Base-by-base conservation (phyloP, 2,329 filamentous ascomycete species). In the Neoscytalidium dimidiatum region DNA sequence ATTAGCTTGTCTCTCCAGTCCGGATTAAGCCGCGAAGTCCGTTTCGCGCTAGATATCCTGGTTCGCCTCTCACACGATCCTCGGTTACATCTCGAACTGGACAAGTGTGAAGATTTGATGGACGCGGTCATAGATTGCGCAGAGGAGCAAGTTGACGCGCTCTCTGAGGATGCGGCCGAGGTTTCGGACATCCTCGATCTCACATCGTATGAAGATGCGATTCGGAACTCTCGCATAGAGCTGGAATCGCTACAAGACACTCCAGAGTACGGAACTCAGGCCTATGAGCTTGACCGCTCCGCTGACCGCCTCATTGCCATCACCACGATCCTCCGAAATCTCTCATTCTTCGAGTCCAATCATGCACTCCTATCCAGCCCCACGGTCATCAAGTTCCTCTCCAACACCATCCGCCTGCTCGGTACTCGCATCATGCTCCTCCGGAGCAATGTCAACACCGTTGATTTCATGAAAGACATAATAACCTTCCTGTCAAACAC, bases 391-490 rank as follows among this genome's bases (percentile, higher is more conserved):
- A 92, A 91, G 70, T 92, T 97, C 72, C 81, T 97, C 8, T 92
- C 92, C 65, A 89, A 89, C 51, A 86, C 94, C 3, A 93, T 98
- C 68, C 86, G 93, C 66, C 92, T 95, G 69, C 84, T 98, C 14
- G 95, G 94, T 31, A 97, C 94, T 3, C 90, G 93, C 14, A 92
- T 92, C 70, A 92, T 94, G 84, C 85, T 98, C 31, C 81, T 98
- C 46, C 88, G 92, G 43, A 92, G 89, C 3, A 86, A 95, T 69
- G 84, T 86, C 72, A 97, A 97, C 77, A 95, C 91, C 0, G 82
- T 97, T 69, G 95, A 99, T 77, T 94, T 98, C 72, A 96, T 97
- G 92, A 99, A 99, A 79, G 95, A 99, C 76, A 83, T 93, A 31
- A 87, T 98, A 65, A 90, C 92, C 17, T 88, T 96, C 69, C 83